Evolutionary conservation across 129 eudicot species (phyloP).

Genomic region (Escallonia rubra): DNA sequence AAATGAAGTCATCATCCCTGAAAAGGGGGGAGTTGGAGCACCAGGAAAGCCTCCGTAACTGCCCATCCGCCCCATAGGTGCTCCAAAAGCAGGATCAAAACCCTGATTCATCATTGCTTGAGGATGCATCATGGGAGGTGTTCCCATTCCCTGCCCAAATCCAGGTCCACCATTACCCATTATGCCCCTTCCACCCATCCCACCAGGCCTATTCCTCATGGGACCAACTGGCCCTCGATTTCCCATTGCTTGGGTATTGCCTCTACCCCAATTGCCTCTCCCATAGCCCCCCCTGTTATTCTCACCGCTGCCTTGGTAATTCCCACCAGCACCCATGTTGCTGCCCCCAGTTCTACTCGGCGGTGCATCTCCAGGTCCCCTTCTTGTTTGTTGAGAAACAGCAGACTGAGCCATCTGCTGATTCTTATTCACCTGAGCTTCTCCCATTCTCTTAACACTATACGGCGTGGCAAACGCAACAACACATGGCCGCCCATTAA

Average conservation of each 20-base stretch:
- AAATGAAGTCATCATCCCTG: constrained; percentile 63
- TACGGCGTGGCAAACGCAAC: constrained; percentile 79
- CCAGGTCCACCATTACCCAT: constrained; percentile 68
- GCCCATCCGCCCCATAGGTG: constrained; percentile 89
- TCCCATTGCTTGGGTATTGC: constrained; percentile 63
- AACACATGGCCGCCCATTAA: constrained; percentile 87
- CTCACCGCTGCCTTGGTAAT: constrained; percentile 24
- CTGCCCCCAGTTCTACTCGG: constrained; percentile 41
- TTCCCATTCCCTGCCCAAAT: constrained; percentile 54
- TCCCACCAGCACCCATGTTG: constrained; percentile 30
- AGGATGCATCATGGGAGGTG: constrained; percentile 65
- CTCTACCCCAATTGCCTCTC: constrained; percentile 90
- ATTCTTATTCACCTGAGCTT: constrained; percentile 59
- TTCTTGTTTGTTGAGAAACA: constrained; percentile 26
- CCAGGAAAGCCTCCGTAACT: constrained; percentile 72
- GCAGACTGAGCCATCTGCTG: constrained; percentile 47
- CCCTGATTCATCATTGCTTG: constrained; percentile 93
- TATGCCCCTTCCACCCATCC: constrained; percentile 64
- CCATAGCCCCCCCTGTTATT: constrained; percentile 52
- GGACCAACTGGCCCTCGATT: constrained; percentile 66
- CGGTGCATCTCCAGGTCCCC: constrained; percentile 44
- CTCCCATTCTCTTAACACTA: constrained; percentile 72
- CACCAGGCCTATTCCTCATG: constrained; percentile 54
- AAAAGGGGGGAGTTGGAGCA: constrained; percentile 59
- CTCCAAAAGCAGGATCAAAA: constrained; percentile 75